phyloP scores from a whole-genome alignment of 805 yeast genomes.

The Saturnispora galanensis region DNA sequence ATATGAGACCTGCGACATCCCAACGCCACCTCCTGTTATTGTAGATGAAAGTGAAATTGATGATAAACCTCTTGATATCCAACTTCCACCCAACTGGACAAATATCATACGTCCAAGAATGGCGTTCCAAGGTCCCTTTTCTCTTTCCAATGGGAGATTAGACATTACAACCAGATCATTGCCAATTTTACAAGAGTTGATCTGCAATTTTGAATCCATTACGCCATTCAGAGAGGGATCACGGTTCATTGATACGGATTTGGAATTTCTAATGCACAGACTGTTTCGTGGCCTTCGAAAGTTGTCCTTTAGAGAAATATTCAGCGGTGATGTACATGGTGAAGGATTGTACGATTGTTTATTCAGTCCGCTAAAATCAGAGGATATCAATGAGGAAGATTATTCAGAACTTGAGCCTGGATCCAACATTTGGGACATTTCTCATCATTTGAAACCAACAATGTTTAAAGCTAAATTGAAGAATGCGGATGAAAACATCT shows the following conservation, averaged over 20 bases:
- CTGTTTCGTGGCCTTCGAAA: conserved; percentile 4
- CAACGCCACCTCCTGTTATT: neutral
- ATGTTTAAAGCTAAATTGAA: conserved; percentile 15
- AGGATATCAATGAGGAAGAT: neutral
- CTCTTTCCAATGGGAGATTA: neutral
- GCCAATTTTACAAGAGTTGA: conserved; percentile 6
- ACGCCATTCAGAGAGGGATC: conserved; percentile 3
- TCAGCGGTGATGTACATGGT: neutral
- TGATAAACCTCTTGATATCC: neutral
- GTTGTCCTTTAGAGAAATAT: conserved; percentile 4
- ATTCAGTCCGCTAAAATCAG: neutral
- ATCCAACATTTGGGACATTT: conserved; percentile 2
- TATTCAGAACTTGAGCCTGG: neutral
- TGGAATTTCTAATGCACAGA: conserved; percentile 2
- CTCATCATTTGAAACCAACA: conserved; percentile 25
- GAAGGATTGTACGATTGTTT: neutral
- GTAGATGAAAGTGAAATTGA: neutral
- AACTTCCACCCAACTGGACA: conserved; percentile 2
- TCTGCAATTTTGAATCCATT: neutral
- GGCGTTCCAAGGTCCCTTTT: conserved; percentile 6
- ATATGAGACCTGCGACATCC: neutral
- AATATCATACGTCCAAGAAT: conserved; percentile 1
- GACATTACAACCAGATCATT: neutral
- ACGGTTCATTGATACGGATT: conserved; percentile 1
- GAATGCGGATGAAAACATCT: conserved; percentile 29